Percentiles rank a stretch among this genome's conserved stretches.
These are phyloP conservation scores for Phytophthora lateralis DNA, from an alignment of 352 stramenopile genomes.

Conservation along the genomic window DNA sequence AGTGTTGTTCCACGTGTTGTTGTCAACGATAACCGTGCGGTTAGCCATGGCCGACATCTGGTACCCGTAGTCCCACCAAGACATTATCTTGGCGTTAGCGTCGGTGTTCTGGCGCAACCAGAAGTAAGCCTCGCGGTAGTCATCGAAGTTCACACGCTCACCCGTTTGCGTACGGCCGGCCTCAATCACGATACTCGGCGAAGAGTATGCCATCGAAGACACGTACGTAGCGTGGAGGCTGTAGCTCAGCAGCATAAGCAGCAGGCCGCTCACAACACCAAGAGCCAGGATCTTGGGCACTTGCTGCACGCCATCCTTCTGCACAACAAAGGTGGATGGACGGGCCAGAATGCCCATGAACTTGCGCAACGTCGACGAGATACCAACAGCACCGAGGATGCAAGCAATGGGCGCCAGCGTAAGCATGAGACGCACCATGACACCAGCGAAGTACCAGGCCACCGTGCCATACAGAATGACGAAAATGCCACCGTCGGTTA, in stretches of 20 bases:
- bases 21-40: constrained; percentile 92
- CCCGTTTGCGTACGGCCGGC: constrained; percentile 70
- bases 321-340: constrained; percentile 53
- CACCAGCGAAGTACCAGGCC: constrained; percentile 92
- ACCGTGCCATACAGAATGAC: constrained; percentile 94
- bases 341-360: constrained; percentile 75
- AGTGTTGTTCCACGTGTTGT: constrained; percentile 98
- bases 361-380: constrained; percentile 81
- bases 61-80: constrained; percentile 94
- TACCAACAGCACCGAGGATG: constrained; percentile 88
- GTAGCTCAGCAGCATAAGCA: constrained; percentile 87
- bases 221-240: constrained; percentile 90
- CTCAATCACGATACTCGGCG: constrained; percentile 93
- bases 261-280: constrained; percentile 60
- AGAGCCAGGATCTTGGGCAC: constrained; percentile 65
- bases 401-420: constrained; percentile 93
- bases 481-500: constrained; percentile 92
- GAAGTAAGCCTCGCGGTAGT: constrained; percentile 97
- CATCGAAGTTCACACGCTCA: constrained; percentile 92
- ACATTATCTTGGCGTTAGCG: constrained; percentile 87
- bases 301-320: constrained; percentile 64
- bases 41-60: constrained; percentile 93
- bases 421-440: constrained; percentile 94
- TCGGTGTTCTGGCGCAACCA: constrained; percentile 91
- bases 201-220: constrained; percentile 91